Percentiles rank a stretch among this genome's conserved stretches.
These are phyloP conservation scores for Beauveria varroae DNA, from an alignment of 2,329 filamentous ascomycete genomes.

Conservation along the genomic window DNA sequence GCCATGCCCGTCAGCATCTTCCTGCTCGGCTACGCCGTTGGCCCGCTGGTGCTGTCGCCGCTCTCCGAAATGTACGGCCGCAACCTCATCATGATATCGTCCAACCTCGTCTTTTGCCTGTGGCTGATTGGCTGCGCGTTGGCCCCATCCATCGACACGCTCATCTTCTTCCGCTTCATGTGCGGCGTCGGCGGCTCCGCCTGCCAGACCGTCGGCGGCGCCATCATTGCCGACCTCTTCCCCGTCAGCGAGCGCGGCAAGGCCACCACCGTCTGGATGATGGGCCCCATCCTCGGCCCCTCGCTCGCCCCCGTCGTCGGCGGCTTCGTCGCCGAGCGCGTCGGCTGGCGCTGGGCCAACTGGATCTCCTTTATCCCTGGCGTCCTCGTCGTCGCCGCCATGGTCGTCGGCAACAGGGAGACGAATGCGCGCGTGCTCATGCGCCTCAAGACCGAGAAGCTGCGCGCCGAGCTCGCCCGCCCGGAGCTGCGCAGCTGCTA, in stretches of 20 bases:
- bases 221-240: slow-evolving; percentile 48
- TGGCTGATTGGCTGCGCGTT: slow-evolving; percentile 61
- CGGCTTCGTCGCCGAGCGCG: slow-evolving; percentile 40
- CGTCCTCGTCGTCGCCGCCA: slow-evolving; percentile 17
- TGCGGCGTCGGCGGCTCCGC: slow-evolving; percentile 52
- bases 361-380: slow-evolving; percentile 45
- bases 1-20: slow-evolving; percentile 55
- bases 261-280: slow-evolving; percentile 43
- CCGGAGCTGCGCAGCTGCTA: slow-evolving; percentile 40
- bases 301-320: slow-evolving; percentile 39
- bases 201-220: slow-evolving; percentile 46
- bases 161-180: slow-evolving; percentile 53
- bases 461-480: slow-evolving; percentile 37
- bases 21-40: slow-evolving; percentile 50
- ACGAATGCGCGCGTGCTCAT: slow-evolving; percentile 40
- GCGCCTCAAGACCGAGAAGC: slow-evolving; percentile 35
- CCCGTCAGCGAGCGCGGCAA: slow-evolving; percentile 37
- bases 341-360: slow-evolving; percentile 45
- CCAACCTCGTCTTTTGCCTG: slow-evolving; percentile 53
- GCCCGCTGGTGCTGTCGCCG: slow-evolving; percentile 49
- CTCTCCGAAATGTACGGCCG: slow-evolving; percentile 60
- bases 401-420: slow-evolving; percentile 31
- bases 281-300: slow-evolving; percentile 53
- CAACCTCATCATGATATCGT: slow-evolving; percentile 44
- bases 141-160: slow-evolving; percentile 41